Conservation (phyloP, 2,329 filamentous ascomycete species). For the Corynespora cassiicola region DNA sequence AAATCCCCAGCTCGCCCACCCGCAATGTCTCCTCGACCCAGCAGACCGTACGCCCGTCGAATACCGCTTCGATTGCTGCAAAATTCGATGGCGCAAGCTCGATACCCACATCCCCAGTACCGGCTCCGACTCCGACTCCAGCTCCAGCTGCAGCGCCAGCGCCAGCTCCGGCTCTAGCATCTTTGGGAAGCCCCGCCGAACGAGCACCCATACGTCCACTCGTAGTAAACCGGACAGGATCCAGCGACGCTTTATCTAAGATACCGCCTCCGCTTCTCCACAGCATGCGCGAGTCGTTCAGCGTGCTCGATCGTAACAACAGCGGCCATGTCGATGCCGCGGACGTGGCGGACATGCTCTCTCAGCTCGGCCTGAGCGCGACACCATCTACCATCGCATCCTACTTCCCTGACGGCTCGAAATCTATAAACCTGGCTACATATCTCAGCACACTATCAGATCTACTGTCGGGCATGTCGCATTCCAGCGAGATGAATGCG, state of each 20-base stretch:
- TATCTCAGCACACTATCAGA: conserved; percentile 85
- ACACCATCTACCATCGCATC: conserved; percentile 72
- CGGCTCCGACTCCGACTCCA: conserved; percentile 6
- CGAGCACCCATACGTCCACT: conserved; percentile 29
- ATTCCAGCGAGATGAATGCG: conserved; percentile 79
- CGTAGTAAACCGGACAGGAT: conserved; percentile 28
- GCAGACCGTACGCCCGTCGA: conserved; percentile 28
- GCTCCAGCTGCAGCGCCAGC: conserved; percentile 10
- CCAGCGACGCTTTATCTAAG: conserved; percentile 62
- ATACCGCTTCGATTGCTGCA: conserved; percentile 41
- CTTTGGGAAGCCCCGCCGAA: conserved; percentile 7
- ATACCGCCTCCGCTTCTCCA: conserved; percentile 83
- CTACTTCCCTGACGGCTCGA: conserved; percentile 79
- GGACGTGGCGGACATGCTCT: conserved; percentile 86
- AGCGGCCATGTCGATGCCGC: conserved; percentile 82
- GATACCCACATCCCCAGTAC: conserved; percentile 29
- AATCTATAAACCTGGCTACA: conserved; percentile 80
- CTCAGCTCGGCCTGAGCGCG: conserved; percentile 81
- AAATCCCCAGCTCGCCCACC: conserved; percentile 37
- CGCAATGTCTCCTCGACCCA: conserved; percentile 25
- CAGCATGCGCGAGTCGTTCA: conserved; percentile 89
- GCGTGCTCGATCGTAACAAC: conserved; percentile 88
- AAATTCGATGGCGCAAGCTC: conserved; percentile 46
- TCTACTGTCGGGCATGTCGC: conserved; percentile 76
- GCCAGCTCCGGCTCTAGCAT: neutral